Base-by-base conservation (phyloP, 208 protist species). In the Leishmania braziliensis region DNA sequence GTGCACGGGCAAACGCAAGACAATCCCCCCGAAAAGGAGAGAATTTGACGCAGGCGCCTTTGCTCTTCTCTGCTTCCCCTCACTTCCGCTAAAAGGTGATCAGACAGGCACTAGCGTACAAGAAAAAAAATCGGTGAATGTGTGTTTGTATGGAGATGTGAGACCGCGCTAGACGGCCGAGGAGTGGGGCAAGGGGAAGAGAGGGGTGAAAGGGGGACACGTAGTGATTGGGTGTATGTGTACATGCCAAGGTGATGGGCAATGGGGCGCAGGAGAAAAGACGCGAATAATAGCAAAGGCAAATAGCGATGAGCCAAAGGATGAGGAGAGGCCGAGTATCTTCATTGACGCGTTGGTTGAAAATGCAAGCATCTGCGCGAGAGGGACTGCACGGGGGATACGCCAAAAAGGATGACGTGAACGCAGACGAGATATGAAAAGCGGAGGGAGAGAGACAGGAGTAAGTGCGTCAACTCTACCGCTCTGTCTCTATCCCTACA, bases 81-180 rank as follows among this genome's bases (percentile, higher is more conserved):
- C 23, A 5, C 56, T 3, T n/a, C 56, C 23, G n/a, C 56, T 62
- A n/a, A 29, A 62, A 62, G 9, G 63, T 43, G 63, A 72, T 50
- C 65, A 51, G 65, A 36, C 9, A 78, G 29, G 36, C 36, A 39
- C 36, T 39, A 2, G 36, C 0, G 46, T 63, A 51, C 5, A 65
- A 53, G 56, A 78, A 70, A 60, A 62, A 75, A 80, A 68, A 53
- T 80, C 78, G n/a, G 12, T 33, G 23, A 8, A 73, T 43, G 23
- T 43, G 39, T 50, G 39, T 71, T 48, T 71, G 39, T 71, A 23
- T 50, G 18, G 43, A 23, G 43, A 23, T 50, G 39, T 73, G 10
- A 16, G 4, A 36, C n/a, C 36, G 36, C 65, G 39, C 3, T 2
- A 12, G 36, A 14, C 20, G 68, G 43, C 43, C 50, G 68, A 51